Evolutionary conservation across 2,329 filamentous ascomycete genomes (phyloP).

Genomic region (Nothophaeocryptopus gaeumannii): DNA sequence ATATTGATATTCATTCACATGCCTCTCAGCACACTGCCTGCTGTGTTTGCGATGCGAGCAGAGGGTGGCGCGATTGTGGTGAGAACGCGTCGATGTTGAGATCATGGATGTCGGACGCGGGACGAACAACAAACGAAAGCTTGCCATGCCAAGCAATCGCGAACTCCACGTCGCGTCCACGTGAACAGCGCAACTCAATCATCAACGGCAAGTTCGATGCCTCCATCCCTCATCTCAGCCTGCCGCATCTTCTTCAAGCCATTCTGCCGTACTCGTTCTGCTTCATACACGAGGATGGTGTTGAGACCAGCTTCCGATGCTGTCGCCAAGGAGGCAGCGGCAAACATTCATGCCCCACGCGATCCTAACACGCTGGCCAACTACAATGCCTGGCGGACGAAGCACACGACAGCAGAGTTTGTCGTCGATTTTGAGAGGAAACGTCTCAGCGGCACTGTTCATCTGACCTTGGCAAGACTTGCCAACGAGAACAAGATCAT

Average conservation of each 20-base stretch:
- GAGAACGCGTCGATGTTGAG: slow-evolving; percentile 10
- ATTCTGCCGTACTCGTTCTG: too few species aligned
- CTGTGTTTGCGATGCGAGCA: neutral
- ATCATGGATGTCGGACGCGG: slow-evolving; percentile 8
- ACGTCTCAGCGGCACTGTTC: slow-evolving; percentile 71
- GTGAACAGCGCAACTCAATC: too few species aligned
- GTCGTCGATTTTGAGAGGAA: slow-evolving; percentile 80
- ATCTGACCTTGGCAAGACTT: slow-evolving; percentile 72
- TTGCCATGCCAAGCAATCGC: neutral
- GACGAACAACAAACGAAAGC: slow-evolving; percentile 9
- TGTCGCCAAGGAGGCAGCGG: slow-evolving; percentile 29
- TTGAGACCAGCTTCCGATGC: slow-evolving; percentile 27
- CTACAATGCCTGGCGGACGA: slow-evolving; percentile 82
- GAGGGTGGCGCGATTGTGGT: neutral
- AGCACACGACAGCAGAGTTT: slow-evolving; percentile 77
- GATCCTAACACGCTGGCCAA: slow-evolving; percentile 92
- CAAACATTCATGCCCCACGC: slow-evolving; percentile 33
- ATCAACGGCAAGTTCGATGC: too few species aligned
- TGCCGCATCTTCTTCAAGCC: too few species aligned
- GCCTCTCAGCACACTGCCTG: slow-evolving; percentile 2
- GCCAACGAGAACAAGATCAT: slow-evolving; percentile 73
- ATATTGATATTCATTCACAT: slow-evolving; percentile 15
- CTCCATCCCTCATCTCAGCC: too few species aligned
- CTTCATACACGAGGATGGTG: slow-evolving; percentile 19
- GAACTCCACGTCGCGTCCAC: neutral